Conservation (phyloP, 2,329 filamentous ascomycete species). For the Paraconiothyrium brasiliense region DNA sequence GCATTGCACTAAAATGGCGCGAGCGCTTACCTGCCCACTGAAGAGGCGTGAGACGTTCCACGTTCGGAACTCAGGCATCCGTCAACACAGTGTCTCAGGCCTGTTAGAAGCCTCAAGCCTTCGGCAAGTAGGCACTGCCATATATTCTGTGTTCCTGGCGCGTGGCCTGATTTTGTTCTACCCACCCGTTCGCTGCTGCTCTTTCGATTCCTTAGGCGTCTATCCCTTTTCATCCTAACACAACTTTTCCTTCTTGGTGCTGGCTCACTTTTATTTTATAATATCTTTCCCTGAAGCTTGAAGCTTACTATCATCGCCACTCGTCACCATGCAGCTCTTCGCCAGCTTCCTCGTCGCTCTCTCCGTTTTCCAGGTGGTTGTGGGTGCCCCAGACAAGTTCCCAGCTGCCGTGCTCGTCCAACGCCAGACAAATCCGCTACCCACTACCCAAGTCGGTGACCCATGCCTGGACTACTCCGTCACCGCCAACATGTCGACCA, state of each 20-base stretch:
- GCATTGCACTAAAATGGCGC: constrained; percentile 13
- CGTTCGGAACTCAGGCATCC: constrained; percentile 30
- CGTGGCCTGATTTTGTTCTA: constrained; percentile 43
- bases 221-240: constrained; percentile 25
- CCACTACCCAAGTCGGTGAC: constrained; percentile 32
- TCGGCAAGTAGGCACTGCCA: constrained; percentile 30
- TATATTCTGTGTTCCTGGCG: constrained; percentile 39
- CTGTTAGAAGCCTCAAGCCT: constrained; percentile 36
- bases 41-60: constrained; percentile 23
- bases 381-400: constrained; percentile 25
- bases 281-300: constrained; percentile 22
- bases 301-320: constrained; percentile 13
- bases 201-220: constrained; percentile 28
- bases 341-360: constrained; percentile 38
- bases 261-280: constrained; percentile 39
- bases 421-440: constrained; percentile 36
- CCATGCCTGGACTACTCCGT: constrained; percentile 56
- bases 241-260: constrained; percentile 37
- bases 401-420: constrained; percentile 31
- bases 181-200: constrained; percentile 15
- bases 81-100: constrained; percentile 41
- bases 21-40: constrained; percentile 21
- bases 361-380: constrained; percentile 33
- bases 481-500: constrained; percentile 59
- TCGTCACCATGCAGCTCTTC: constrained; percentile 39